These are phyloP conservation scores for Zasmidium angulare DNA, from an alignment of 2,329 filamentous ascomycete species.

Conservation along the genomic window DNA sequence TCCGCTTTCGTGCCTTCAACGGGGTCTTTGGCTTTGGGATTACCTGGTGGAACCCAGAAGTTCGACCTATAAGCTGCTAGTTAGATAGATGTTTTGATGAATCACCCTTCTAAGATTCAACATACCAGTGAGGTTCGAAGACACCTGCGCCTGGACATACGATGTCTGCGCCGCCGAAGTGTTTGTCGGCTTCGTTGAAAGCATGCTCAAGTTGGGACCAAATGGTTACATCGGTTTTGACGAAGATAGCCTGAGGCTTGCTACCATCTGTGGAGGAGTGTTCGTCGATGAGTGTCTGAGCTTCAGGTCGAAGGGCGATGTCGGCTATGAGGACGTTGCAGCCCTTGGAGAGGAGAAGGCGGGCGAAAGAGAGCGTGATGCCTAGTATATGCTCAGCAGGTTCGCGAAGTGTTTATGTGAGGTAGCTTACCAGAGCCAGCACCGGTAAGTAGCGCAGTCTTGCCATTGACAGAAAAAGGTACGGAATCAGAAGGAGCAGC, in stretches of 20 bases:
- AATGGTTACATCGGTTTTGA: slow-evolving; percentile 49
- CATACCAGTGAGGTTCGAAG: slow-evolving; percentile 49
- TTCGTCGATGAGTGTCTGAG: slow-evolving; percentile 42
- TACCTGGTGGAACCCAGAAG: slow-evolving; percentile 51
- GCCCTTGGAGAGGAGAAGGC: slow-evolving; percentile 43
- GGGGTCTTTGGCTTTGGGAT: slow-evolving; percentile 35
- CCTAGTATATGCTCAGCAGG: slow-evolving; percentile 32
- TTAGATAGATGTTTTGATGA: too few relatives aligned
- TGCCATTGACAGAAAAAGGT: slow-evolving; percentile 43
- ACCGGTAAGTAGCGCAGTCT: slow-evolving; percentile 51
- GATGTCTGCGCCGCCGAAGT: slow-evolving; percentile 50
- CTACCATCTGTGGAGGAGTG: slow-evolving; percentile 26
- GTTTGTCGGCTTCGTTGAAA: slow-evolving; percentile 49
- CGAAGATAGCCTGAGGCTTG: slow-evolving; percentile 42
- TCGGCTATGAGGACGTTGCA: slow-evolving; percentile 53
- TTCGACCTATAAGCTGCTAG: too few relatives aligned
- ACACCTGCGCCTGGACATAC: slow-evolving; percentile 52
- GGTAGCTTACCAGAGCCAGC: slow-evolving; percentile 41
- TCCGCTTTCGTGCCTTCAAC: slow-evolving; percentile 26
- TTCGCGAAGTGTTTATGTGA: background rate
- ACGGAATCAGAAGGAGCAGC: slow-evolving; percentile 20
- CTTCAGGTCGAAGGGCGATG: slow-evolving; percentile 48
- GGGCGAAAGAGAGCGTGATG: slow-evolving; percentile 49
- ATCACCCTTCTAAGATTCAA: too few relatives aligned
- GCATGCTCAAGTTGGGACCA: slow-evolving; percentile 52